phyloP scores from a whole-genome alignment of 345 rosid genomes.

The Kernera saxatilis region DNA sequence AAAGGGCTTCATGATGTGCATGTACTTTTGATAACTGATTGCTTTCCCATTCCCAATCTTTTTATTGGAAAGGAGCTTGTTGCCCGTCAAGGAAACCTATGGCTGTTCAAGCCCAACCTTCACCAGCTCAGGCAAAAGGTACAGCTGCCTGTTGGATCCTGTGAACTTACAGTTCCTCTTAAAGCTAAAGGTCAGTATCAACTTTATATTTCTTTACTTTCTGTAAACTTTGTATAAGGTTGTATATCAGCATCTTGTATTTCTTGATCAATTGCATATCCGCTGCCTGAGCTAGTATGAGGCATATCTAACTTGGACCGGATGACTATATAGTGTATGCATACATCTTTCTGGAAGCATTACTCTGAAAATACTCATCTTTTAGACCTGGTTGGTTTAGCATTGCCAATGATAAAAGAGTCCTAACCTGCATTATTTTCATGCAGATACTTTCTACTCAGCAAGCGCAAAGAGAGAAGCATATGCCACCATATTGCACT shows the following conservation, averaged over 20 bases:
- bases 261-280: background rate
- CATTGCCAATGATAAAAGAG: background rate
- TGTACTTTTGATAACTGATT: constrained; percentile 60
- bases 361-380: background rate
- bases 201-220: background rate
- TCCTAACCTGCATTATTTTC: constrained; percentile 1
- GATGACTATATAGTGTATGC: background rate
- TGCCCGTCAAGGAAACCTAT: constrained; percentile 46
- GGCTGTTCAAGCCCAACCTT: constrained; percentile 74
- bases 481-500: constrained; percentile 85
- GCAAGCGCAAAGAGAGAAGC: constrained; percentile 68
- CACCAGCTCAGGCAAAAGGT: constrained; percentile 47
- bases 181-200: constrained; percentile 62
- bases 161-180: constrained; percentile 84
- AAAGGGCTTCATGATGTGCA: constrained; percentile 68
- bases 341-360: background rate
- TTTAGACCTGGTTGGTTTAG: background rate
- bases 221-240: background rate
- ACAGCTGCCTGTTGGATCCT: constrained; percentile 72
- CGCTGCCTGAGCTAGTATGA: background rate
- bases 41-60: constrained; percentile 77
- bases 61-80: constrained; percentile 73
- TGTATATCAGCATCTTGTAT: background rate
- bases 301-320: background rate
- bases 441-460: constrained; percentile 60